Conservation (phyloP, 2,329 filamentous ascomycete species). For the Paraphoma sp. region DNA sequence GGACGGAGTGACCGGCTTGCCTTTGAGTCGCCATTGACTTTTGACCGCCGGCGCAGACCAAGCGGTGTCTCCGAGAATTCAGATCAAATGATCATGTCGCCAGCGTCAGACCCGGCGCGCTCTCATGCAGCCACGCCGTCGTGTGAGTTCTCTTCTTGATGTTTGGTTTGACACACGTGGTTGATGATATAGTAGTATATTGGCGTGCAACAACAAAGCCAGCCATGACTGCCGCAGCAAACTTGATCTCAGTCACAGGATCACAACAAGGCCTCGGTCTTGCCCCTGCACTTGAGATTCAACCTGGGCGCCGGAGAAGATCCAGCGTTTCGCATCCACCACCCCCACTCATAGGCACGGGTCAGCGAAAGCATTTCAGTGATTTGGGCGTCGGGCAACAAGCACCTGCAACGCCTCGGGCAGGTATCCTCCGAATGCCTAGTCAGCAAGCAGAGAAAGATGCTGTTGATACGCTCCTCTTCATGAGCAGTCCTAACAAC, state of each 20-base stretch:
- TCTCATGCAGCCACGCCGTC: conserved; percentile 32
- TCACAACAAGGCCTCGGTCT: conserved; percentile 30
- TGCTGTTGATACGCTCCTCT: conserved; percentile 78
- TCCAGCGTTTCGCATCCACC: conserved; percentile 42
- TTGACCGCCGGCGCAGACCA: conserved; percentile 38
- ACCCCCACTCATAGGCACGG: conserved; percentile 36
- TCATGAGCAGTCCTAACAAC: conserved; percentile 81
- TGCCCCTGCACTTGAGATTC: conserved; percentile 43
- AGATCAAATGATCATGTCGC: conserved; percentile 44
- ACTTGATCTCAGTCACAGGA: conserved; percentile 37
- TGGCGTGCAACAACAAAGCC: conserved; percentile 37
- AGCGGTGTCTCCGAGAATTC: conserved; percentile 46
- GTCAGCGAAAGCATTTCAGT: conserved; percentile 42
- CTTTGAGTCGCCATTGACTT: conserved; percentile 39
- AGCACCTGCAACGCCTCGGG: conserved; percentile 42
- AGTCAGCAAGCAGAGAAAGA: conserved; percentile 78
- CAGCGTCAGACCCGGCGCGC: conserved; percentile 33
- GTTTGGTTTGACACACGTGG: neutral
- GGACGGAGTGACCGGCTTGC: conserved; percentile 49
- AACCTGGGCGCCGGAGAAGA: conserved; percentile 42
- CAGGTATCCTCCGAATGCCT: conserved; percentile 68
- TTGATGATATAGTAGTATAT: conserved; percentile 25
- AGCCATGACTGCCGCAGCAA: conserved; percentile 34
- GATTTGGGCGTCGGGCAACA: conserved; percentile 34
- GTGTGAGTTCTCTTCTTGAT: conserved; percentile 18